These are phyloP conservation scores for Pseudogymnoascus pannorum DNA, from an alignment of 2,329 filamentous ascomycete species.

Conservation along the genomic window DNA sequence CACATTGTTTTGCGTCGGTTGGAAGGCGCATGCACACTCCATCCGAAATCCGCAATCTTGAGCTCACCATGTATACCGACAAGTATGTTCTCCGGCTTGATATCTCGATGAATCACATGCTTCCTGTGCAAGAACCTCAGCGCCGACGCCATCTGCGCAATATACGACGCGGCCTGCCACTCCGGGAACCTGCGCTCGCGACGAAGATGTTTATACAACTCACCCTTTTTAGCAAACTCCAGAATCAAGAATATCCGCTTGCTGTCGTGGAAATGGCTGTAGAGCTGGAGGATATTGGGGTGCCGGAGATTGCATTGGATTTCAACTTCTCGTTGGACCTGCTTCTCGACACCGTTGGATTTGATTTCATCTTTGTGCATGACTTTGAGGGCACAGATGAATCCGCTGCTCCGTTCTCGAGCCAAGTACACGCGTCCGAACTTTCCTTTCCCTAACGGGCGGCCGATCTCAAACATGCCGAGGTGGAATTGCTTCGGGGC, in stretches of 20 bases:
- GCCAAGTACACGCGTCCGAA: conserved; percentile 68
- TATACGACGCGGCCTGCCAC: conserved; percentile 64
- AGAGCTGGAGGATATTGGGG: conserved; percentile 63
- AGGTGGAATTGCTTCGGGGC: conserved; percentile 60
- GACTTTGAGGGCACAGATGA: conserved; percentile 66
- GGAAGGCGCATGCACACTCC: conserved; percentile 95
- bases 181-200: conserved; percentile 63
- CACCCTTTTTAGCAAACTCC: conserved; percentile 65
- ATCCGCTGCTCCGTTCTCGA: conserved; percentile 59
- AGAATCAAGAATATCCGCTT: conserved; percentile 68
- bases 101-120: conserved; percentile 93
- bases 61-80: conserved; percentile 95
- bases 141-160: conserved; percentile 74
- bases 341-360: conserved; percentile 61
- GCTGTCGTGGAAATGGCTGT: conserved; percentile 66
- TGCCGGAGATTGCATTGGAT: conserved; percentile 68
- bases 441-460: conserved; percentile 66
- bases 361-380: conserved; percentile 65
- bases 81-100: conserved; percentile 95
- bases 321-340: conserved; percentile 65
- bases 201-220: conserved; percentile 66
- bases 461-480: conserved; percentile 70
- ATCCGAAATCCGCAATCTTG: conserved; percentile 97
- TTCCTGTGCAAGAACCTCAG: conserved; percentile 89
- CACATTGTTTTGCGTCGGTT: conserved; percentile 92